phyloP scores from a whole-genome alignment of 106 monocot genomes.

The Dendrobium nobile region DNA sequence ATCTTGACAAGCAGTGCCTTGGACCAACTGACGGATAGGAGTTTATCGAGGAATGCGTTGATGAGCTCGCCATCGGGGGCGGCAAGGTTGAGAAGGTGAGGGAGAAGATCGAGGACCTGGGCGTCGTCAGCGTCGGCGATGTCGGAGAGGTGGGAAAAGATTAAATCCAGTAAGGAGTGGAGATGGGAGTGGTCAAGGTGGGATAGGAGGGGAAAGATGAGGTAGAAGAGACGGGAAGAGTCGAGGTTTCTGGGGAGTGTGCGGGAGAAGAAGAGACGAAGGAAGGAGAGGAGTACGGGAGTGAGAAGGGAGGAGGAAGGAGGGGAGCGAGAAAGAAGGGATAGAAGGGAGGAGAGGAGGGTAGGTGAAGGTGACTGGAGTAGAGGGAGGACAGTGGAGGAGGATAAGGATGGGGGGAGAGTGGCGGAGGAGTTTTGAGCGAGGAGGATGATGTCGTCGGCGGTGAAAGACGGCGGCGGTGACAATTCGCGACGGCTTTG shows the following conservation, averaged over 20 bases:
- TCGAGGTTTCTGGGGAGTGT: slow-evolving; percentile 8
- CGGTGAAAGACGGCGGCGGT: slow-evolving; percentile 11
- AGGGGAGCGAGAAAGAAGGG: slow-evolving; percentile 30
- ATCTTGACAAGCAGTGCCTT: slow-evolving; percentile 52
- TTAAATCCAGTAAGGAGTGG: slow-evolving; percentile 22
- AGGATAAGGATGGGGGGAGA: slow-evolving; percentile 28
- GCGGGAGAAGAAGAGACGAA: slow-evolving; percentile 10
- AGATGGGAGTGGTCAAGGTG: slow-evolving; percentile 27
- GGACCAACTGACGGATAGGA: slow-evolving; percentile 50
- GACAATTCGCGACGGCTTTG: not conserved
- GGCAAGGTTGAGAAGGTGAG: slow-evolving; percentile 32
- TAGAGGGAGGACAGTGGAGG: slow-evolving; percentile 24
- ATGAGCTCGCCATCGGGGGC: not conserved
- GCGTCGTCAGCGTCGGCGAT: slow-evolving; percentile 28
- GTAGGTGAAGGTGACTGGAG: slow-evolving; percentile 21
- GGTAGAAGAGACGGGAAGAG: slow-evolving; percentile 32
- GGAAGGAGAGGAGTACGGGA: slow-evolving; percentile 13
- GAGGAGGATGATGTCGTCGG: slow-evolving; percentile 29
- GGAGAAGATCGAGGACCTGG: slow-evolving; percentile 56
- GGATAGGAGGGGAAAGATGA: slow-evolving; percentile 44
- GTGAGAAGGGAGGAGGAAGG: slow-evolving; percentile 14
- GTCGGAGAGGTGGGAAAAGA: slow-evolving; percentile 23
- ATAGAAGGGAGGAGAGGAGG: slow-evolving; percentile 29
- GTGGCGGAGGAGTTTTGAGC: slow-evolving; percentile 23
- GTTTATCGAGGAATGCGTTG: slow-evolving; percentile 15